Conservation (phyloP, 2,329 filamentous ascomycete species). For the Aspergillus candidus region DNA sequence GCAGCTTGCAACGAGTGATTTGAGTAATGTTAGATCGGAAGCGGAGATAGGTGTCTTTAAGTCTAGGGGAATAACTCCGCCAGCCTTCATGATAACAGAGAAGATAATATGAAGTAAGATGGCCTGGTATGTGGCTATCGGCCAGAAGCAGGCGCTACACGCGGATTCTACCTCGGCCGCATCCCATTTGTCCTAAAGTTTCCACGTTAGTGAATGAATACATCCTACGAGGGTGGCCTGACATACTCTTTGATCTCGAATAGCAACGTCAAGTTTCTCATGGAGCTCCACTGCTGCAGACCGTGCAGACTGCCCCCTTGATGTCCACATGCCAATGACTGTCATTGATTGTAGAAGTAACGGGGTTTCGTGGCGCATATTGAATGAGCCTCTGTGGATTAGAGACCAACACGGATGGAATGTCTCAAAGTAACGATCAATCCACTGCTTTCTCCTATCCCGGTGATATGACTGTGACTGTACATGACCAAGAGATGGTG, state of each 20-base stretch:
- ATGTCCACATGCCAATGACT: constrained; percentile 23
- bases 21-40: constrained; percentile 13
- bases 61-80: constrained; percentile 6
- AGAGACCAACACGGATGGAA: constrained; percentile 28
- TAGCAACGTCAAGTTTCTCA: constrained; percentile 16
- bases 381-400: constrained; percentile 20
- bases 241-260: constrained; percentile 22
- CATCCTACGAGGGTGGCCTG: too few species aligned
- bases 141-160: constrained; percentile 16
- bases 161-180: constrained; percentile 6
- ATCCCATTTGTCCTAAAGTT: constrained; percentile 20
- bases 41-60: constrained; percentile 8
- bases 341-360: constrained; percentile 26
- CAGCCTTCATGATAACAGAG: constrained; percentile 9
- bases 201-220: background rate
- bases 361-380: constrained; percentile 13
- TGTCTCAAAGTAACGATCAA: constrained; percentile 7
- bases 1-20: constrained; percentile 22
- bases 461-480: too few species aligned
- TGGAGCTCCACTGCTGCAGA: constrained; percentile 21
- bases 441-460: too few species aligned
- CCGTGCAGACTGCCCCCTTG: constrained; percentile 11
- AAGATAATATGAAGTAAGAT: constrained; percentile 28
- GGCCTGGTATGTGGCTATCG: constrained; percentile 28
- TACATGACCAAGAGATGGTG: constrained; percentile 11